Percentiles rank a stretch among this genome's conserved stretches.
Evolutionary conservation across 805 yeast species (phyloP).

Genomic region (Nakazawaea holstii): DNA sequence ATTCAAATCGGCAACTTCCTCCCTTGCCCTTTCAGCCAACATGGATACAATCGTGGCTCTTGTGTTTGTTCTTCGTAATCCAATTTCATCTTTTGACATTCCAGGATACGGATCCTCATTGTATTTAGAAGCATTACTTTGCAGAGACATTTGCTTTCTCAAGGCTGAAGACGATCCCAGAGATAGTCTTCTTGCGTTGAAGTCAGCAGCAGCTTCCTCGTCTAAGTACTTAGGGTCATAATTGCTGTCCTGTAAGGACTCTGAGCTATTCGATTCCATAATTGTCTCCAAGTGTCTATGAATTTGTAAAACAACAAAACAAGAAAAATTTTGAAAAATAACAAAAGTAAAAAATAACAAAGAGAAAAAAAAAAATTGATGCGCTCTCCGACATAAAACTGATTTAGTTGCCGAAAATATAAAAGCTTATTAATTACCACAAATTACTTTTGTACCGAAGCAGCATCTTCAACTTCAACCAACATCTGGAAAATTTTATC

Average conservation of each 20-base stretch:
- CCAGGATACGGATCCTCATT: slow-evolving; percentile 16
- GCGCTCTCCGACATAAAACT: too few species aligned
- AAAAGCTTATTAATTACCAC: too few species aligned
- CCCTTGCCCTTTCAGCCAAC: slow-evolving; percentile 22
- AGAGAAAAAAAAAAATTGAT: too few species aligned
- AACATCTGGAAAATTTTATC: too few species aligned
- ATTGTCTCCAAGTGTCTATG: too few species aligned
- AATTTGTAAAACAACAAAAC: too few species aligned
- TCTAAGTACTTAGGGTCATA: not conserved
- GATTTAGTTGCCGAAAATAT: too few species aligned
- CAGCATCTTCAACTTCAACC: too few species aligned
- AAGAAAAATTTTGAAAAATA: too few species aligned
- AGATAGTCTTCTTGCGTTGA: slow-evolving; percentile 1
- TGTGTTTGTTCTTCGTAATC: slow-evolving; percentile 37
- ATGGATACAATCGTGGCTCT: slow-evolving; percentile 37
- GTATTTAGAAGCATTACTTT: not conserved
- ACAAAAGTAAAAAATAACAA: too few species aligned
- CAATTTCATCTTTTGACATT: slow-evolving; percentile 29
- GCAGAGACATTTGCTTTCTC: not conserved
- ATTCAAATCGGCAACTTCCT: slow-evolving; percentile 2
- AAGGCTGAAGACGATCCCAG: not conserved
- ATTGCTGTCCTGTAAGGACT: not conserved
- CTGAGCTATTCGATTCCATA: not conserved
- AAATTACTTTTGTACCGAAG: too few species aligned
- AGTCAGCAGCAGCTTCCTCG: not conserved